These are phyloP conservation scores for Populus trichocarpa DNA, from an alignment of 441 rosid species.

Conservation along the genomic window DNA sequence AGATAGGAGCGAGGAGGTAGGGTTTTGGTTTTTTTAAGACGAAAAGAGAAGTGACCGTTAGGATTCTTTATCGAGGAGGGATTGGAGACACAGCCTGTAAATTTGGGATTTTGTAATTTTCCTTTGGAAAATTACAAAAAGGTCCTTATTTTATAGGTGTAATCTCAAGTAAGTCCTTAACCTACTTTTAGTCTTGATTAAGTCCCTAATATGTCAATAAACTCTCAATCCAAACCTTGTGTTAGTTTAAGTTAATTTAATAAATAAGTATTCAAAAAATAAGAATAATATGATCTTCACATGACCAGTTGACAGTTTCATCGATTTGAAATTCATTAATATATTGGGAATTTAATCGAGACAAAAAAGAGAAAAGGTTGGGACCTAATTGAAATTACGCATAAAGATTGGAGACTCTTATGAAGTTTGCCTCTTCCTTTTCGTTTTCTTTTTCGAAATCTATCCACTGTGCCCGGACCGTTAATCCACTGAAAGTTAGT, in stretches of 20 bases:
- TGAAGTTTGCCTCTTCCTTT: neutral
- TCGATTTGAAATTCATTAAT: no score
- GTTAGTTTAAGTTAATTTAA: no score
- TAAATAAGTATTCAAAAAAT: no score
- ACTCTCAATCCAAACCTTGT: no score
- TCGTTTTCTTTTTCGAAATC: neutral
- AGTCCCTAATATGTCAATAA: neutral
- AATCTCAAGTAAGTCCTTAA: neutral
- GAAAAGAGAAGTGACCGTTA: slow-evolving; percentile 20
- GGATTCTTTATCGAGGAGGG: neutral
- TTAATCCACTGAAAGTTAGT: neutral
- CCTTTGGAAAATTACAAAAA: neutral
- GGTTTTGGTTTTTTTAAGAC: neutral
- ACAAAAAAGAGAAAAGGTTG: neutral
- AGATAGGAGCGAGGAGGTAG: slow-evolving; percentile 3
- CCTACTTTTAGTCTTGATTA: neutral
- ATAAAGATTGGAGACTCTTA: neutral
- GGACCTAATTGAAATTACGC: neutral
- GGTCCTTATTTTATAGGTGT: slow-evolving; percentile 7
- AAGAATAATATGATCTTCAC: no score
- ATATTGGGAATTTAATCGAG: neutral
- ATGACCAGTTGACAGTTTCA: no score
- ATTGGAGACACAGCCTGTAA: slow-evolving; percentile 18
- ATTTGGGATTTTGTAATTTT: neutral
- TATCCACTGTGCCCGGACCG: slow-evolving; percentile 5